phyloP scores from a whole-genome alignment of 192 early-diverging fungal genomes.

The Linnemannia zychae region DNA sequence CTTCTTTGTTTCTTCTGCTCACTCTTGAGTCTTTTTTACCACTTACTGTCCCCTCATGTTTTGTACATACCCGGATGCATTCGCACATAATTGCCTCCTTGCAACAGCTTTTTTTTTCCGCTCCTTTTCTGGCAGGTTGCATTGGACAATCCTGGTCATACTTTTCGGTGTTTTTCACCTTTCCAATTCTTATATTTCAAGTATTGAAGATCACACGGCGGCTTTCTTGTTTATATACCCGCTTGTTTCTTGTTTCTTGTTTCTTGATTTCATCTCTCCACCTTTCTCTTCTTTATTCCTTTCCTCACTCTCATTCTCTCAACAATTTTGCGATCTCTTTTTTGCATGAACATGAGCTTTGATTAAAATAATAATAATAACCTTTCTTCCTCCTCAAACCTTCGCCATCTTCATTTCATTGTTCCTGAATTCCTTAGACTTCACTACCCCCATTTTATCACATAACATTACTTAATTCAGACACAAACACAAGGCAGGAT shows the following conservation, averaged over 20 bases:
- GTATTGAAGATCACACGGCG: not conserved
- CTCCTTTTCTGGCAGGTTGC: not conserved
- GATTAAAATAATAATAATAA: too few relatives aligned
- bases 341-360: too few relatives aligned
- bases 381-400: too few relatives aligned
- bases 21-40: not conserved
- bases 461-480: not conserved
- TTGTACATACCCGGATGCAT: too few relatives aligned
- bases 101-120: not conserved
- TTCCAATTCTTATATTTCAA: not conserved
- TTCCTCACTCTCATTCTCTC: too few relatives aligned
- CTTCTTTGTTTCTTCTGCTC: not conserved
- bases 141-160: not conserved
- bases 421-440: not conserved
- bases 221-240: conserved; percentile 4
- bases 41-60: not conserved
- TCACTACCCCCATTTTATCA: not conserved
- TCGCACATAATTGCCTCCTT: not conserved
- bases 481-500: not conserved
- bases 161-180: not conserved
- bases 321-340: too few relatives aligned
- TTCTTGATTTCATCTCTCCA: not conserved
- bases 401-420: too few relatives aligned
- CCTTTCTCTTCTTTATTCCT: not conserved
- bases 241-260: conserved; percentile 1